A percentile compares a stretch with the other conserved stretches of the same genome.
phyloP scores from a whole-genome alignment of 2,329 filamentous ascomycete species.

The Arthrobotrys megalospora region DNA sequence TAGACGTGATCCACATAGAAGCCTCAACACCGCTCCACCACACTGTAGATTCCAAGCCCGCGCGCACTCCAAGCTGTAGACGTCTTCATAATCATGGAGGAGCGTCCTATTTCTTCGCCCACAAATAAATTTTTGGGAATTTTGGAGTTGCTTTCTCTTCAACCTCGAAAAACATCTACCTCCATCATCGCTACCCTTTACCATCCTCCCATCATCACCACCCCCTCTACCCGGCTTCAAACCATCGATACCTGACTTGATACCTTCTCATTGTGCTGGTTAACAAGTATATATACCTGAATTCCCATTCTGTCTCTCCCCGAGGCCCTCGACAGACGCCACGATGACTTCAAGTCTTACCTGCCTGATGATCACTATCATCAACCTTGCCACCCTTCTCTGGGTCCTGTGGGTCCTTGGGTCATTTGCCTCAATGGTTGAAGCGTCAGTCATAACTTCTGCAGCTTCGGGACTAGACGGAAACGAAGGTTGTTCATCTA shows the following conservation, averaged over 20 bases:
- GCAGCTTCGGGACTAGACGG: background rate
- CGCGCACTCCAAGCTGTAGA: background rate
- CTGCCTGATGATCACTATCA: background rate
- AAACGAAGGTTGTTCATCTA: background rate
- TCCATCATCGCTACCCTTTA: background rate
- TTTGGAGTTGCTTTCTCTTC: background rate
- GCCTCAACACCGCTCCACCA: background rate
- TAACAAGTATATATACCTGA: conserved; percentile 4
- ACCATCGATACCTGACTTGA: background rate
- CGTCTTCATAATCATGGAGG: background rate
- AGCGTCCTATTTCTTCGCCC: background rate
- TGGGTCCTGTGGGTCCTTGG: conserved; percentile 7
- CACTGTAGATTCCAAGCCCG: background rate
- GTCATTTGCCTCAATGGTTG: background rate
- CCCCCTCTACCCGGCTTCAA: background rate
- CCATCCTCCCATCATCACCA: background rate
- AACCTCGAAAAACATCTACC: background rate
- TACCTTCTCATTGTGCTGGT: background rate
- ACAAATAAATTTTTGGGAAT: background rate
- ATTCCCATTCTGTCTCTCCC: background rate
- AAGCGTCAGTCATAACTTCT: background rate
- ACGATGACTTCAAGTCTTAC: background rate
- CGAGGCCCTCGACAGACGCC: background rate
- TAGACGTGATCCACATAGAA: background rate
- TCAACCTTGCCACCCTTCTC: conserved; percentile 1